Evolutionary conservation across 345 rosid genomes (phyloP), one percentile per base, ranked within the genome.

Genomic region (Trapa bicornis): DNA sequence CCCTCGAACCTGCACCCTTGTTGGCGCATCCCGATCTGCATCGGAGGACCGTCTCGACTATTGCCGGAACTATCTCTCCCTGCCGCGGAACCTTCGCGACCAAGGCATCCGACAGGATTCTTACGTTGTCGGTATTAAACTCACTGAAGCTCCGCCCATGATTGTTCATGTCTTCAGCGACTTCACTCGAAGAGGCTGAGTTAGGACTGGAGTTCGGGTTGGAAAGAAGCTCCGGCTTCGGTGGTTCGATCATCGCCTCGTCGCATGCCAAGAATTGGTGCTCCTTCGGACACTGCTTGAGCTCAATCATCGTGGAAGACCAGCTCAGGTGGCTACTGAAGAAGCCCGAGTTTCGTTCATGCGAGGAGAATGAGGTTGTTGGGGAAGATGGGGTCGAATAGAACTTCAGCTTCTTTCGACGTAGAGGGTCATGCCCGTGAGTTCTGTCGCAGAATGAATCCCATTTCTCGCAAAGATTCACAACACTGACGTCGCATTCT

Each of bases 131-230:
- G 15, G 76, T 70, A 52, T 70, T 82, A 47, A 80, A 48, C 64
- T 68, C 79, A 68, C 77, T 85, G 81, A 87, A 84, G 66, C 72
- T 75, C 16, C 77, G 74, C 8, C 76, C 62, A 45, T 69, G 74
- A 69, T 83, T 80, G 10, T 43, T 61, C 58, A 73, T 78, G 64
- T 81, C 85, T 66, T 71, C 79, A 11, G 71, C 61, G 15, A 78
- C 87, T 73, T 85, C 92, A n/a, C 92, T 87, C 2, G 92, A 83
- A n/a, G 92, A 85, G 65, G 86, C 92, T n/a, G 92, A 87, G 70
- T 87, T 87, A 3, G 92, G 92, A 71, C 92, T 85, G 3, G 92
- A 87, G 74, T 81, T 87, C 1, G 92, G 92, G 72, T 87, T 87
- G 0, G 75, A 72, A 39, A 72, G 42, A 12, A 72, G 75, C 4